Evolutionary conservation across 441 rosid genomes (phyloP), one percentile per base, ranked within the genome.

Genomic region (Capsella rubella): DNA sequence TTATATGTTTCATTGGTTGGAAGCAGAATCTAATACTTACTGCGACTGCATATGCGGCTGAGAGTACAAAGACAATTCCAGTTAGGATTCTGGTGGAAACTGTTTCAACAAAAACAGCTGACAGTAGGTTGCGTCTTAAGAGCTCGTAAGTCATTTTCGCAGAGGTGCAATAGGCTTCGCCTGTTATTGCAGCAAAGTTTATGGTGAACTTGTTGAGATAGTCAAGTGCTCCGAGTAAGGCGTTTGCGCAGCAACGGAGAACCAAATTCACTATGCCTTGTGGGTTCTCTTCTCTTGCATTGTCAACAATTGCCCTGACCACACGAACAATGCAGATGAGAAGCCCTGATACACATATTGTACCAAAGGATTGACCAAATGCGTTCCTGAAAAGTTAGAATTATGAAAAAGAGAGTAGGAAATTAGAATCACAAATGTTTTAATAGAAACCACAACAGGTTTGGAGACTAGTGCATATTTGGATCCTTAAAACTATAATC

Each of bases 121-220:
- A 94, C 62, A 94, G 95, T 4, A 91, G 93, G 69, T 94, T 94
- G 28, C 95, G 93, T 71, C 77, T 87, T 57, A 94, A 78, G 43
- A 94, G 95, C 78, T 91, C 96, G 45, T 89, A 91, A 21, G 95
- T 87, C 97, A 89, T 91, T 79, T 82, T 87, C 0, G 98, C 93
- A 29, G 92, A 94, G 37, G 87, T 75, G 86, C 96, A 91, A 79
- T 91, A 94, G 29, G 89, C 82, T 78, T 91, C 96, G 3, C 98
- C 97, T 0, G 98, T 90, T 67, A 94, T 90, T 46, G 98, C 95
- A 4, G 90, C 91, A 67, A 94, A 91, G 88, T 85, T 90, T 79
- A 91, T 84, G 1, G 97, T 89, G 91, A 91, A 94, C 84, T 94
- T 91, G 85, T 91, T 94, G 51, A 90, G 84, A 79, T 87, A 90